Base-by-base conservation (phyloP, 1,139 yeast genomes). In the Geotrichum australiense region DNA sequence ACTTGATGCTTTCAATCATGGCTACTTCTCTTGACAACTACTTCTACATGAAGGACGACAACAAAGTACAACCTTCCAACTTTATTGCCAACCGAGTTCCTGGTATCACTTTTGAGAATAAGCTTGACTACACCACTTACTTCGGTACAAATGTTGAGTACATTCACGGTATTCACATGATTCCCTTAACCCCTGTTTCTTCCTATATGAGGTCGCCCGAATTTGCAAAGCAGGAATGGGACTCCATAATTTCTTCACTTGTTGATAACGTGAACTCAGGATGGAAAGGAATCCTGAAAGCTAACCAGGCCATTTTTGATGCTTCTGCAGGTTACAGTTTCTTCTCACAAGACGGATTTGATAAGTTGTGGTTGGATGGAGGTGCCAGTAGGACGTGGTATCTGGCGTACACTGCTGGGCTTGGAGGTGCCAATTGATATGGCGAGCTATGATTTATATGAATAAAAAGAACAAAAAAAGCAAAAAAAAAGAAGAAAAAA, bases 321-420 rank as follows among this genome's bases (percentile, higher is more conserved):
- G 83, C 96, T 0, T 47, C 57, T 35, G 51, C 71, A 0, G 70
- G 94, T 0, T 82, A 76, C 61, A 55, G 63, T 1, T 86, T 84
- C 64, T 87, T 87, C 62, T 61, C 75, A n/a, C 58, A 69, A 12
- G 50, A 65, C 2, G 53, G 56, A 23, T 82, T 78, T 60, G 54
- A 62, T 35, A 41, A 52, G 7, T 58, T 61, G 14, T 79, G 76
- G 67, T 71, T 91, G 49, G 97, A 91, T 58, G 76, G 76, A 41
- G 98, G 98, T 1, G 91, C 83, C 73, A 80, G 94, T 48, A 67
- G 79, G 53, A 82, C 96, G 0, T 89, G 97, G 96, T 71, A 85
- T 27, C 65, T 87, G 50, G 84, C 95, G 0, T 86, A 74, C 59
- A 64, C 82, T 40, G 89, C 81, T 35, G 85, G 66, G 16, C 50